phyloP scores from a whole-genome alignment of 176 grass and related monocot species.

The Chloris gayana region DNA sequence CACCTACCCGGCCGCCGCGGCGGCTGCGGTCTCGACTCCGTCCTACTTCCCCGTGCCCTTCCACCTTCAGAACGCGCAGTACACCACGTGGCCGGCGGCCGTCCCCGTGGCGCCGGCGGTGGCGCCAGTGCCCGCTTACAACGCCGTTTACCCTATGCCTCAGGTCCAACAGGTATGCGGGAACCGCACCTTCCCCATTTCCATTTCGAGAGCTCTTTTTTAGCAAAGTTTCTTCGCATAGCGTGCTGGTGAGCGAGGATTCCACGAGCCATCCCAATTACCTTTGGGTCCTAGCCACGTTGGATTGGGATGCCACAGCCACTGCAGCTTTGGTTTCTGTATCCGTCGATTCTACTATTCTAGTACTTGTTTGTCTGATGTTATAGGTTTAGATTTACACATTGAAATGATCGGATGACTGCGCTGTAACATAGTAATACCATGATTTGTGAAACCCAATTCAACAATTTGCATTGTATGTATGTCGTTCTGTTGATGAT shows the following conservation, averaged over 20 bases:
- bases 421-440: not conserved
- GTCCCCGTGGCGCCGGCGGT: not conserved
- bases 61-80: slow-evolving; percentile 63
- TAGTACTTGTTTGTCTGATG: not conserved
- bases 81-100: slow-evolving; percentile 13
- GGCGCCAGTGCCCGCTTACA: slow-evolving; percentile 26
- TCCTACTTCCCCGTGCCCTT: slow-evolving; percentile 74
- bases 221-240: not conserved
- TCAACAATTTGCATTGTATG: not conserved
- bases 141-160: slow-evolving; percentile 42
- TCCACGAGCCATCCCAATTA: not conserved
- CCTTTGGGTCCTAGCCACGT: not conserved
- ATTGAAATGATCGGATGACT: not conserved
- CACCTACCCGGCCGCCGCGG: slow-evolving; percentile 23
- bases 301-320: not conserved
- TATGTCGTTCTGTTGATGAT: not conserved
- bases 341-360: not conserved
- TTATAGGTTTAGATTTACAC: not conserved
- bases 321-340: not conserved
- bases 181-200: not conserved
- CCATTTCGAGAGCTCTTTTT: not conserved
- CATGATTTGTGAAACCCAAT: not conserved
- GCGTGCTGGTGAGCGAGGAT: not conserved
- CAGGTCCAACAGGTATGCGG: slow-evolving; percentile 65
- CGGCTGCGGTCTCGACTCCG: not conserved